Percentiles rank a stretch among this genome's conserved stretches.
phyloP scores from a whole-genome alignment of 176 grass and related monocot genomes.

The Aegilops speltoides region DNA sequence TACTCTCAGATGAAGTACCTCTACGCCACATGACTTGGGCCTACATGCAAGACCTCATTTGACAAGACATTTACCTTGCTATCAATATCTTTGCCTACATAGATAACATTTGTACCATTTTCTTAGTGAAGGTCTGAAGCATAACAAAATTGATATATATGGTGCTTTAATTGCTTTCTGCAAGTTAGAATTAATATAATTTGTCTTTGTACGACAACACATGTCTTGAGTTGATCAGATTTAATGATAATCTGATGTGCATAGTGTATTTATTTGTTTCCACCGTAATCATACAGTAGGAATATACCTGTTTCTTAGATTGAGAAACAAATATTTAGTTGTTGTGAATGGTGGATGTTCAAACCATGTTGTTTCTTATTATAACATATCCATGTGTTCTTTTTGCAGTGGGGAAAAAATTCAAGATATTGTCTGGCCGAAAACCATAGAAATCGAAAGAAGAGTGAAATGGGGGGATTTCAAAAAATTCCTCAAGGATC shows the following conservation, averaged over 20 bases:
- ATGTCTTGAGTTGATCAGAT: background rate
- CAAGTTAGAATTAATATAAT: background rate
- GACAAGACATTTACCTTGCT: background rate
- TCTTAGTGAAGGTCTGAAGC: background rate
- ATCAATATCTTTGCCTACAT: background rate
- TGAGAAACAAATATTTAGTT: background rate
- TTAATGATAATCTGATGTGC: background rate
- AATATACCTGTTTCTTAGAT: background rate
- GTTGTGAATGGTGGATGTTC: background rate
- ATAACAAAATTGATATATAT: background rate
- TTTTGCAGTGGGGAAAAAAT: background rate
- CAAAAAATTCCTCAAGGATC: background rate
- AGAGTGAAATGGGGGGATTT: background rate
- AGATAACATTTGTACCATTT: background rate
- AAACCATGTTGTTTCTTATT: background rate
- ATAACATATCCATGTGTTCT: background rate
- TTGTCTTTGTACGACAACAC: background rate
- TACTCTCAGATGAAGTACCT: background rate
- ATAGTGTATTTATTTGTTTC: background rate
- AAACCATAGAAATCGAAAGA: background rate
- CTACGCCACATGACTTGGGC: background rate
- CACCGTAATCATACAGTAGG: background rate
- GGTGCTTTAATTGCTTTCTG: background rate
- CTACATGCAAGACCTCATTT: background rate
- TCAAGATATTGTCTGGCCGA: background rate